Percentiles rank a stretch among this genome's conserved stretches.
phyloP scores from a whole-genome alignment of 306 rosid genomes.

The Psophocarpus tetragonolobus region DNA sequence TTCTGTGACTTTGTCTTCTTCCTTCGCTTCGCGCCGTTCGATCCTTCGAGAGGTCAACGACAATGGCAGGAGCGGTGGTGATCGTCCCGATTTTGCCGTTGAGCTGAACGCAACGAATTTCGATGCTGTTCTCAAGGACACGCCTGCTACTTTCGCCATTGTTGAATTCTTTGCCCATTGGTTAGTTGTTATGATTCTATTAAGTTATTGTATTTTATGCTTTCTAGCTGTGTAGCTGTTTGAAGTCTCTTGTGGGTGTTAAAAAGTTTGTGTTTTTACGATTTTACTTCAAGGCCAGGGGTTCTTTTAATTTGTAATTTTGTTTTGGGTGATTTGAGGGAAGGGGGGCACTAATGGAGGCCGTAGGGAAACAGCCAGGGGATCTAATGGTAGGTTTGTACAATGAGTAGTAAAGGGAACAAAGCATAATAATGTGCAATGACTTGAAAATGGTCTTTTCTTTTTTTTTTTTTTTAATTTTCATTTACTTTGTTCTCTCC shows the following conservation, averaged over 20 bases:
- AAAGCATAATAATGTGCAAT: not conserved
- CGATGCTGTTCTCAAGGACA: constrained; percentile 68
- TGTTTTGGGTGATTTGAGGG: not conserved
- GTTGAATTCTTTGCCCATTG: constrained; percentile 93
- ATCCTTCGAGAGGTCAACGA: constrained; percentile 57
- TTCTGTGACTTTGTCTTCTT: constrained; percentile 39
- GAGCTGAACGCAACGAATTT: constrained; percentile 77
- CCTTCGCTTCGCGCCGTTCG: constrained; percentile 62
- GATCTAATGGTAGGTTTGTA: constrained; percentile 2
- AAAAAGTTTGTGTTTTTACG: not conserved
- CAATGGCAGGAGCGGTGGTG: constrained; percentile 33
- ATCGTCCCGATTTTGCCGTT: constrained; percentile 66
- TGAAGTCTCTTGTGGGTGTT: constrained; percentile 1
- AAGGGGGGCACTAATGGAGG: too few species aligned
- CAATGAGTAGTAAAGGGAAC: not conserved
- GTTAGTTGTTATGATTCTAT: constrained; percentile 43
- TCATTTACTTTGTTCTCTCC: not conserved
- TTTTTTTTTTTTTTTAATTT: too few species aligned
- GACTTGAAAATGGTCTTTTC: constrained; percentile 11
- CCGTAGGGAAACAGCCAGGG: constrained; percentile 1
- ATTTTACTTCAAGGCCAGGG: not conserved
- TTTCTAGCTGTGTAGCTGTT: not conserved
- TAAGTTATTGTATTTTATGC: not conserved
- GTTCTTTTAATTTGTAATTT: not conserved
- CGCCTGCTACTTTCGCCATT: constrained; percentile 78